These are phyloP conservation scores for Trichosporon inkin DNA, from an alignment of 1,284 basidiomycete genomes.

Conservation along the genomic window DNA sequence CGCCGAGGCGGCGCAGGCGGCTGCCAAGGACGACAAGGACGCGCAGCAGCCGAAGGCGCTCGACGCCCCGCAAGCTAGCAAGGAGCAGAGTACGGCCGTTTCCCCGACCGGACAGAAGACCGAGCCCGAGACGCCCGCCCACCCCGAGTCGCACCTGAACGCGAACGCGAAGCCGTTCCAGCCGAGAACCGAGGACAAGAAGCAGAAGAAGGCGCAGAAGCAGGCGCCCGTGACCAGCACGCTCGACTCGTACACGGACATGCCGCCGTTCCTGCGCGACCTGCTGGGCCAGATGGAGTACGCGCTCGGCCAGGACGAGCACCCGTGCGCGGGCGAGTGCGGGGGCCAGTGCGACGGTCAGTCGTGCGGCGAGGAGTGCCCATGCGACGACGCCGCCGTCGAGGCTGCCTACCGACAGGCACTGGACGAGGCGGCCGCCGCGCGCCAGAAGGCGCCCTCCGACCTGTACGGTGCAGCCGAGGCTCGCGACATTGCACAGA, in stretches of 20 bases:
- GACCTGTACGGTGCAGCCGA: not conserved
- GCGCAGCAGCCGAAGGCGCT: not conserved
- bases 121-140: not conserved
- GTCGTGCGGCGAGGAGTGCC: constrained; percentile 11
- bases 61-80: constrained; percentile 21
- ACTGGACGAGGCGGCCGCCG: not conserved
- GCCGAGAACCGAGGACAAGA: not conserved
- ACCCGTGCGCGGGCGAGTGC: not conserved
- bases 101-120: not conserved
- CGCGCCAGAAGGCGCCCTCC: not conserved
- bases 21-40: constrained; percentile 8
- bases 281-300: constrained; percentile 29
- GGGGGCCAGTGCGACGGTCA: constrained; percentile 1
- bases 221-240: constrained; percentile 27
- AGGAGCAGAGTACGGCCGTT: not conserved
- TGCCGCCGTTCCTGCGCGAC: constrained; percentile 30
- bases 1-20: constrained; percentile 15
- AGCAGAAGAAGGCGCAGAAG: constrained; percentile 12
- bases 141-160: not conserved
- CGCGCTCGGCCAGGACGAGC: constrained; percentile 10
- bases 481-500: not conserved
- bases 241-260: constrained; percentile 26
- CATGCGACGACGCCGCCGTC: not conserved
- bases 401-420: constrained; percentile 8
- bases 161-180: constrained; percentile 1